These are phyloP conservation scores for Fusarium clavum DNA, from an alignment of 2,329 filamentous ascomycete species.

Conservation along the genomic window DNA sequence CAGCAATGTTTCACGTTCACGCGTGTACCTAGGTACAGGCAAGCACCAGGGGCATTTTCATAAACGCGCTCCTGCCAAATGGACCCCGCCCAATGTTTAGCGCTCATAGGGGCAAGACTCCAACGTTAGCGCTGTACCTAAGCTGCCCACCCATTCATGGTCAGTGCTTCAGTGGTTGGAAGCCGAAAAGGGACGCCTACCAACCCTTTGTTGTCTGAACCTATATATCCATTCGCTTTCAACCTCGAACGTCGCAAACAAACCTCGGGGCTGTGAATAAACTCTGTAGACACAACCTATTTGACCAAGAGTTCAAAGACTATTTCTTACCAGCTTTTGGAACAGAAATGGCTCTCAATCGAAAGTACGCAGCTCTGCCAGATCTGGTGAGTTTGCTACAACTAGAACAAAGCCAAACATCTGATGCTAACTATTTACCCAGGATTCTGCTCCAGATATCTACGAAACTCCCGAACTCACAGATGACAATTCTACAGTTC, in stretches of 20 bases:
- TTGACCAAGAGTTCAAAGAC: not conserved
- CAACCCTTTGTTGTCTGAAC: constrained; percentile 18
- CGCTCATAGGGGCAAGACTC: constrained; percentile 3
- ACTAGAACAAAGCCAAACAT: constrained; percentile 3
- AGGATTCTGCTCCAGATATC: constrained; percentile 94
- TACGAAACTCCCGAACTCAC: constrained; percentile 96
- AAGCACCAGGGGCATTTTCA: not conserved
- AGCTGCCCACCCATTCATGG: constrained; percentile 1
- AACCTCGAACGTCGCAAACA: constrained; percentile 9
- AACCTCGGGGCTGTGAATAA: not conserved
- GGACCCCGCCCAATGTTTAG: constrained; percentile 11
- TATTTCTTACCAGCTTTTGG: not conserved
- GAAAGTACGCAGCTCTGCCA: constrained; percentile 84
- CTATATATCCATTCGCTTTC: not conserved
- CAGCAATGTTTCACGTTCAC: constrained; percentile 1
- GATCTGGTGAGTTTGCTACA: constrained; percentile 70
- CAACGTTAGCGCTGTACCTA: constrained; percentile 15
- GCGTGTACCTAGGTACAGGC: not conserved
- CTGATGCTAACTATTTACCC: constrained; percentile 32
- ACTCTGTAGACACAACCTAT: not conserved
- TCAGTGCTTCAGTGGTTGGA: constrained; percentile 26
- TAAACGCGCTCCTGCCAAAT: constrained; percentile 32
- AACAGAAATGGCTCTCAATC: constrained; percentile 75
- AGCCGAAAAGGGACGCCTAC: constrained; percentile 19
- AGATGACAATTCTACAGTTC: constrained; percentile 87